Percentiles rank a stretch among this genome's conserved stretches.
Conservation (phyloP, 768 basidiomycete genomes). For the Cystofilobasidium capitatum region DNA sequence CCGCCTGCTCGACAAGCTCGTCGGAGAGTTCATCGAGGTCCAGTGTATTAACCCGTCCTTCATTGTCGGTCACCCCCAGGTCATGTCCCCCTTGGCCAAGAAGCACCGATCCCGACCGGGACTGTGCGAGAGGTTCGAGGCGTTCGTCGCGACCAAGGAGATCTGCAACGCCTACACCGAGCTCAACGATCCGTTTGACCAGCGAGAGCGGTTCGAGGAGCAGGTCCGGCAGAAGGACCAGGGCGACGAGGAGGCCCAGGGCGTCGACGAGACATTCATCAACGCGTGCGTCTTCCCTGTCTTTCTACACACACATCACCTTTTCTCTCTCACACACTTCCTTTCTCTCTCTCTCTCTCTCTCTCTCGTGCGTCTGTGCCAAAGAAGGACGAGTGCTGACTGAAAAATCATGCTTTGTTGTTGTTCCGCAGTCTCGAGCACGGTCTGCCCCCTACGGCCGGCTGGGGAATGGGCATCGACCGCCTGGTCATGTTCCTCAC, state of each 20-base stretch:
- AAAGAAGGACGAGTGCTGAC: no score
- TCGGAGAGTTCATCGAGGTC: slow-evolving; percentile 94
- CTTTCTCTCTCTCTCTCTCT: neutral
- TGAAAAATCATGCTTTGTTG: neutral
- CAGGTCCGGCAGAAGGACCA: slow-evolving; percentile 83
- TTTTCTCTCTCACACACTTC: neutral
- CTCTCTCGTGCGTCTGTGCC: slow-evolving; percentile 3
- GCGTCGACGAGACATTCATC: slow-evolving; percentile 88
- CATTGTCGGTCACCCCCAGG: slow-evolving; percentile 97
- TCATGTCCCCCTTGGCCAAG: slow-evolving; percentile 99
- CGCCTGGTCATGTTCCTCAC: slow-evolving; percentile 93
- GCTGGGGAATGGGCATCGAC: slow-evolving; percentile 27
- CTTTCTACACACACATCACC: neutral
- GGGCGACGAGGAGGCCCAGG: slow-evolving; percentile 97
- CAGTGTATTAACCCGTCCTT: slow-evolving; percentile 94
- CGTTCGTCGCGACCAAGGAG: slow-evolving; percentile 95
- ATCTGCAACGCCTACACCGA: slow-evolving; percentile 99
- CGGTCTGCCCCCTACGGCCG: slow-evolving; percentile 71
- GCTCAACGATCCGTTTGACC: slow-evolving; percentile 91
- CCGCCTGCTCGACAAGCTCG: slow-evolving; percentile 94
- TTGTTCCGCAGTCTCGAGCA: slow-evolving; percentile 67
- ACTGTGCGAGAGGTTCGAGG: slow-evolving; percentile 96
- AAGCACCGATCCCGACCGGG: slow-evolving; percentile 95
- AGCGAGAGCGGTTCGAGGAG: slow-evolving; percentile 90
- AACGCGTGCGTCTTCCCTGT: slow-evolving; percentile 59